A percentile compares a stretch with the other conserved stretches of the same genome.
phyloP scores from a whole-genome alignment of 2,329 filamentous ascomycete genomes.

The Ceratocystis alfenasii region DNA sequence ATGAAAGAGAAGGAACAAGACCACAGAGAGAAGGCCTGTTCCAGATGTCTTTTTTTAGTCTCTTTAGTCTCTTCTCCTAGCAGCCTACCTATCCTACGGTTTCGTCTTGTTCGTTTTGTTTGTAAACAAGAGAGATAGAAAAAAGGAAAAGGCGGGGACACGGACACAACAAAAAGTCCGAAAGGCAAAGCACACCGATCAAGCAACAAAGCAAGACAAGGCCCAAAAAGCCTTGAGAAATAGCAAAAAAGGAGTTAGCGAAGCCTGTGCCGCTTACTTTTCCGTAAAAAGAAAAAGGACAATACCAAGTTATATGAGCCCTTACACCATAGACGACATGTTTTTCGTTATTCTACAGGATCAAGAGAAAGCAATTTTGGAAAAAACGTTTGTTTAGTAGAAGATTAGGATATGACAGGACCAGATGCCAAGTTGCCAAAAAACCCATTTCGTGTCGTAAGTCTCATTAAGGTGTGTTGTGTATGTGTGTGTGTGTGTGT shows the following conservation, averaged over 20 bases:
- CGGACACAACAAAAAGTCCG: background rate
- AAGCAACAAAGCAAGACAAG: background rate
- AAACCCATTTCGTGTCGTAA: slow-evolving; percentile 15
- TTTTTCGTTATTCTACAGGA: background rate
- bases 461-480: slow-evolving; percentile 15
- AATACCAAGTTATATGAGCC: no score
- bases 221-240: background rate
- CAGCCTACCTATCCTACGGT: background rate
- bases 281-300: background rate
- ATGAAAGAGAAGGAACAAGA: background rate
- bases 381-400: slow-evolving; percentile 4
- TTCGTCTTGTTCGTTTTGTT: background rate
- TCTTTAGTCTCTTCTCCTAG: background rate
- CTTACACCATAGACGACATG: background rate
- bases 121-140: no score
- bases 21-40: background rate
- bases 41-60: background rate
- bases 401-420: slow-evolving; percentile 15
- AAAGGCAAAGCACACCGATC: no score
- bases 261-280: background rate
- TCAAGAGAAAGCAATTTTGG: background rate
- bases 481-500: background rate
- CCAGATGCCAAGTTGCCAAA: slow-evolving; percentile 12
- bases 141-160: background rate
- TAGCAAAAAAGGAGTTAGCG: background rate